phyloP scores from a whole-genome alignment of 2,329 filamentous ascomycete genomes.

The Alternaria triticimaculans region DNA sequence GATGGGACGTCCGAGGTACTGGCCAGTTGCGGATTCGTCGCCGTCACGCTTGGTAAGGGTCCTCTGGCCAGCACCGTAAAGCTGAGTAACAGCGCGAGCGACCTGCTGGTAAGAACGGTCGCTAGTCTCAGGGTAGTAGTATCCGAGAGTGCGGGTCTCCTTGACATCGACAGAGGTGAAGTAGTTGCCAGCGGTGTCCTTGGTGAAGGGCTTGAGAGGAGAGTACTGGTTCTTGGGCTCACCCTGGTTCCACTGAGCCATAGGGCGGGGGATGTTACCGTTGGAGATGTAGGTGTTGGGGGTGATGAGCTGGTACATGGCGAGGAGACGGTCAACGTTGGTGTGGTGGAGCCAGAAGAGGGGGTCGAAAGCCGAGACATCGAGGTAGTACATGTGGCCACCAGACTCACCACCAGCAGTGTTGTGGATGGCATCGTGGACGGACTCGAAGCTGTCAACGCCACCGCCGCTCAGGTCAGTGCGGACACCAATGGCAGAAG shows the following conservation, averaged over 20 bases:
- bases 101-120: constrained; percentile 30
- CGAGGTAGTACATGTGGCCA: constrained; percentile 76
- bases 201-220: constrained; percentile 47
- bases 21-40: constrained; percentile 18
- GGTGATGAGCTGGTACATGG: constrained; percentile 78
- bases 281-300: constrained; percentile 71
- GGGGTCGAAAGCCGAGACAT: constrained; percentile 80
- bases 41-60: constrained; percentile 31
- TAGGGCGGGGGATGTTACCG: constrained; percentile 37
- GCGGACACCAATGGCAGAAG: constrained; percentile 41
- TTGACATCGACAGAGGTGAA: constrained; percentile 40
- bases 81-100: constrained; percentile 33
- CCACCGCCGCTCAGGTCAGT: constrained; percentile 35
- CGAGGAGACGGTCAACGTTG: constrained; percentile 60
- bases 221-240: constrained; percentile 61
- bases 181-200: constrained; percentile 55
- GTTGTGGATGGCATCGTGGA: constrained; percentile 46
- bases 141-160: constrained; percentile 52
- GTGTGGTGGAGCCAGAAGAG: constrained; percentile 56
- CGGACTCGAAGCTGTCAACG: constrained; percentile 47
- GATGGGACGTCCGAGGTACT: constrained; percentile 42
- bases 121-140: constrained; percentile 47
- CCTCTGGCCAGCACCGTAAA: constrained; percentile 52
- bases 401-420: constrained; percentile 54
- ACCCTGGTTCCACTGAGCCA: constrained; percentile 52